Conservation (phyloP, 352 stramenopile genomes). For the Pythium utonaiense region DNA sequence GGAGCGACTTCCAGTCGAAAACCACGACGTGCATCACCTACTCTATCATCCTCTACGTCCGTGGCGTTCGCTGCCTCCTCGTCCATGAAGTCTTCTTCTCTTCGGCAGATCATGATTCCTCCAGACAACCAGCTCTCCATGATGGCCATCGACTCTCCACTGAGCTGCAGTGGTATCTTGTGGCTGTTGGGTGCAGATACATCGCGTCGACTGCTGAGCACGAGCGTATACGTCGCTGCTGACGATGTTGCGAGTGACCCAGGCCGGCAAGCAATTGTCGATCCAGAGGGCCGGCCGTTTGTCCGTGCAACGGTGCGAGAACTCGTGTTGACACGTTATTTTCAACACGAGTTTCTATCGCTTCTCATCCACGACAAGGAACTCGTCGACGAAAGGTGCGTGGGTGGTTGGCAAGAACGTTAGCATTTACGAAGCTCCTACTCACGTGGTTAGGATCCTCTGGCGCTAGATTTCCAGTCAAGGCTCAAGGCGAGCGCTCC, state of each 20-base stretch:
- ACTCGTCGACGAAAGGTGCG: background rate
- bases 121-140: background rate
- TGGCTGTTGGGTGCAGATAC: conserved; percentile 1
- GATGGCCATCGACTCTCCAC: background rate
- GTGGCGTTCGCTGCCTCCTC: background rate
- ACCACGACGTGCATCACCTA: background rate
- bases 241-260: background rate
- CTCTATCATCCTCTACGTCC: background rate
- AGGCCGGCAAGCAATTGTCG: background rate
- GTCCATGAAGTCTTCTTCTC: background rate
- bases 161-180: conserved; percentile 2
- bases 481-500: background rate
- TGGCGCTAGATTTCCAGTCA: background rate
- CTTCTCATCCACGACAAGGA: conserved; percentile 8
- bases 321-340: conserved; percentile 4
- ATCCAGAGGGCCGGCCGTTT: background rate
- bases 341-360: conserved; percentile 3
- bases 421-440: too few species aligned
- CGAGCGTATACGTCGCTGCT: conserved; percentile 1
- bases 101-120: background rate
- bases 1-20: background rate
- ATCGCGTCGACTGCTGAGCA: background rate
- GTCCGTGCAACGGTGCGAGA: conserved; percentile 9
- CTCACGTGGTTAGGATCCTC: too few species aligned
- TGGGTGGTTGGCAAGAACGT: too few species aligned